These are phyloP conservation scores for Penstemon barbatus DNA, from an alignment of 257 asterid genomes.

Conservation along the genomic window DNA sequence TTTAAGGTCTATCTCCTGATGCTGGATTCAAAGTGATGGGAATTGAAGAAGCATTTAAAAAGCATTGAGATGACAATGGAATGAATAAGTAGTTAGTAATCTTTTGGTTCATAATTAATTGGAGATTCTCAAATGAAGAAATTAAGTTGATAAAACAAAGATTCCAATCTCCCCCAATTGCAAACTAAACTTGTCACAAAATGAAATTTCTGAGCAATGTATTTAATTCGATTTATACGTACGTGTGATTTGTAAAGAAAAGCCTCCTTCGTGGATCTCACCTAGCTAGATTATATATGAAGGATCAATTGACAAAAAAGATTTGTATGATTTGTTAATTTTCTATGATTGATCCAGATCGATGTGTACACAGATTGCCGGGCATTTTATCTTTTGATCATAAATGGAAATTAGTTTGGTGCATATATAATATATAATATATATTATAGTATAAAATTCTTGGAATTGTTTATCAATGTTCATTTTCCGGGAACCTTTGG, in stretches of 20 bases:
- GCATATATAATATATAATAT: too few relatives aligned
- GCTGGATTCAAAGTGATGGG: slow-evolving; percentile 31
- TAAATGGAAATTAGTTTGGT: too few relatives aligned
- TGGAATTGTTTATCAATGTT: too few relatives aligned
- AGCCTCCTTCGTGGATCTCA: neutral
- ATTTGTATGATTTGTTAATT: neutral
- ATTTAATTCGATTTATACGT: neutral
- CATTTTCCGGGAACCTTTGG: too few relatives aligned
- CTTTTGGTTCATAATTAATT: slow-evolving; percentile 26
- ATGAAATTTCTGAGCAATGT: neutral
- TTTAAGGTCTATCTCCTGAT: neutral
- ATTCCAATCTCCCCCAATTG: slow-evolving; percentile 33
- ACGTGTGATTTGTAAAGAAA: neutral
- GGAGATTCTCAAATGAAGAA: too few relatives aligned
- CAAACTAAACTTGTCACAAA: slow-evolving; percentile 28
- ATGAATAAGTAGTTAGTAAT: neutral
- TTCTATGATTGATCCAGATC: neutral
- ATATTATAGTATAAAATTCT: too few relatives aligned
- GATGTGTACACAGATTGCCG: too few relatives aligned
- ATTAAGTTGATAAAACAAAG: slow-evolving; percentile 7
- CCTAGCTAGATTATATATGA: too few relatives aligned
- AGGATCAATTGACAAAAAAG: neutral
- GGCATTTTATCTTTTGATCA: too few relatives aligned
- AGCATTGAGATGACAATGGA: slow-evolving; percentile 33
- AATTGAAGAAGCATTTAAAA: slow-evolving; percentile 24